phyloP scores from a whole-genome alignment of 1,139 yeast species.

The Pichia sp. region DNA sequence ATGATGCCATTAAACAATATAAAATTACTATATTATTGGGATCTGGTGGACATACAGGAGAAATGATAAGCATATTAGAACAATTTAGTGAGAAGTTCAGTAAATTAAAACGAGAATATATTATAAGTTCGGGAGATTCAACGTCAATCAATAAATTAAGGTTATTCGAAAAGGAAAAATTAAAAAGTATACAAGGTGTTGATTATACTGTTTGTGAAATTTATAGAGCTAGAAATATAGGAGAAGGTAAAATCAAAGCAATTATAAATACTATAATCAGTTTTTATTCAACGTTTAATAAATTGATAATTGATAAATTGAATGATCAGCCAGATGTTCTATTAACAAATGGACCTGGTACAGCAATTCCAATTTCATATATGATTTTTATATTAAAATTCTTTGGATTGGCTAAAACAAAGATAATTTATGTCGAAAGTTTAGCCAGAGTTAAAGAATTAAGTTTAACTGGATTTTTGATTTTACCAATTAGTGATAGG shows the following conservation, averaged over 20 bases:
- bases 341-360: constrained; percentile 90
- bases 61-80: constrained; percentile 67
- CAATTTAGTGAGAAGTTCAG: constrained; percentile 27
- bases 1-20: neutral
- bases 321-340: constrained; percentile 42
- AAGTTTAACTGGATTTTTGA: constrained; percentile 68
- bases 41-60: constrained; percentile 96
- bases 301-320: constrained; percentile 7
- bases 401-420: constrained; percentile 46
- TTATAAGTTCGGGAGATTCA: constrained; percentile 50
- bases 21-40: constrained; percentile 56
- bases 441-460: constrained; percentile 74
- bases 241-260: constrained; percentile 53
- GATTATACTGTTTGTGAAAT: constrained; percentile 35
- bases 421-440: constrained; percentile 77
- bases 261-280: constrained; percentile 45
- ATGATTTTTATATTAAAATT: constrained; percentile 49
- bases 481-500: constrained; percentile 65
- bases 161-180: constrained; percentile 31
- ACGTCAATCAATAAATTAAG: constrained; percentile 50
- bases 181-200: constrained; percentile 14
- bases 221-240: constrained; percentile 73
- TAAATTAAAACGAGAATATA: constrained; percentile 37
- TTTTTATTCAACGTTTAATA: constrained; percentile 29
- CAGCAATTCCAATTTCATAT: constrained; percentile 72